phyloP scores from a whole-genome alignment of 2,329 filamentous ascomycete species.

The Ramichloridium luteum region DNA sequence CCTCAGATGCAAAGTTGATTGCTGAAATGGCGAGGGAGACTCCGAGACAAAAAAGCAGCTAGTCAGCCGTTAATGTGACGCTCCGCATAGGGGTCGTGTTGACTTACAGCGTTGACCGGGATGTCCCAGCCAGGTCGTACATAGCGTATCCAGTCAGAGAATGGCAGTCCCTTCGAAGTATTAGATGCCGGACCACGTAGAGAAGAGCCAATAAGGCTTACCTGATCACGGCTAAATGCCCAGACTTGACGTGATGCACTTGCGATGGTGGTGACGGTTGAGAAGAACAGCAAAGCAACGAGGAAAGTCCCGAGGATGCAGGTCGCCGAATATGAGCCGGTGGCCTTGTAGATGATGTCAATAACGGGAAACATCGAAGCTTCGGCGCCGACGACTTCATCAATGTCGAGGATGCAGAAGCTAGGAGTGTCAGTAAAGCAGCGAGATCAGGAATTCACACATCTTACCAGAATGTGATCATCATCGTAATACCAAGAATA shows the following conservation, averaged over 20 bases:
- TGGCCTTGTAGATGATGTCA: slow-evolving; percentile 21
- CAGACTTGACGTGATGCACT: slow-evolving; percentile 24
- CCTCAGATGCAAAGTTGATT: slow-evolving; percentile 32
- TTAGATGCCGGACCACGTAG: slow-evolving; percentile 2
- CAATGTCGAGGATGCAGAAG: slow-evolving; percentile 21
- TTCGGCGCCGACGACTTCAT: slow-evolving; percentile 15
- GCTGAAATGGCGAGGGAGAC: slow-evolving; percentile 26
- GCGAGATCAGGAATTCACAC: no score
- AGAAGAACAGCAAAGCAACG: slow-evolving; percentile 24
- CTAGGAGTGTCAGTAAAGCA: no score
- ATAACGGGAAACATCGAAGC: slow-evolving; percentile 23
- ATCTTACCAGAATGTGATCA: slow-evolving; percentile 28
- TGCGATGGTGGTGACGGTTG: slow-evolving; percentile 25
- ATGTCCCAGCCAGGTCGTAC: slow-evolving; percentile 22
- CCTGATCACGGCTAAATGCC: slow-evolving; percentile 23
- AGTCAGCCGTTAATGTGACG: slow-evolving; percentile 3
- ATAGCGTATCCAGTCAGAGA: slow-evolving; percentile 23
- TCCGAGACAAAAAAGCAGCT: slow-evolving; percentile 19
- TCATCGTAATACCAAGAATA: slow-evolving; percentile 24
- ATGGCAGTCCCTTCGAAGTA: slow-evolving; percentile 20
- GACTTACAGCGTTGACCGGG: slow-evolving; percentile 22
- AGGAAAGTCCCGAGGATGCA: slow-evolving; percentile 21
- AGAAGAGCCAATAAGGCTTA: slow-evolving; percentile 2
- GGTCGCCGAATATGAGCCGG: slow-evolving; percentile 20
- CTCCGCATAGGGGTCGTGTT: neutral